Evolutionary conservation across 2,329 filamentous ascomycete species (phyloP), one percentile per base, ranked within the genome.

Genomic region (Hypoxylon sp.): DNA sequence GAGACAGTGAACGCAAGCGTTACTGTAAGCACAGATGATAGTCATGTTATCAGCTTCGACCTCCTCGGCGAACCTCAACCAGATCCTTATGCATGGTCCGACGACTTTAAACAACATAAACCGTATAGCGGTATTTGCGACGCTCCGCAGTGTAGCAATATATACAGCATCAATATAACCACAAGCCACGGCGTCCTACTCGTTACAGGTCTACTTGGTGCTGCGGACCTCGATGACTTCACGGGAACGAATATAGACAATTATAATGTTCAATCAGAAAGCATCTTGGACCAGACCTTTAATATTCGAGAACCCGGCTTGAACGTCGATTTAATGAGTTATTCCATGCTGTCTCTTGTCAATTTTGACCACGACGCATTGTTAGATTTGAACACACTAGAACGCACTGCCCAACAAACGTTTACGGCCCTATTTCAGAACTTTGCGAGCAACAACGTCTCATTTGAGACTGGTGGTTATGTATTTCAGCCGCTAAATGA

Each of bases 271-370:
- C 10, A 29, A 11, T 56, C 60, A 10, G 63, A 71, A 35, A 44
- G 59, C 11, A 17, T 44, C 24, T 11, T 31, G 17, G 67, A 72
- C 6, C 61, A 70, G 22, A 72, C 70, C 3, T 72, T 70, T 24
- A 70, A 67, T 37, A 61, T 71, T n/a, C 59, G 69, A 2, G 19
- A 66, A 6, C 58, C 67, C 0, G 67, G 67, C 3, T 47, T 72
- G 10, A 70, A 70, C 11, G 61, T 63, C 39, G 67, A 70, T 19
- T 42, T 63, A 0, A 70, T 72, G 60, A 58, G 64, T 26, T 72
- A 72, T 19, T 54, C 70, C 1, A 72, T 72, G 69, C 50, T 71
- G 3, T 69, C 69, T 0, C n/a, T 72, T 1, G 67, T 66, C 8
- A 47, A 64, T n/a, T 35, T 52, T 26, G 55, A 68, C 22, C 67